Evolutionary conservation across 305 asterid species (phyloP).

Genomic region (Solanum hybrid): DNA sequence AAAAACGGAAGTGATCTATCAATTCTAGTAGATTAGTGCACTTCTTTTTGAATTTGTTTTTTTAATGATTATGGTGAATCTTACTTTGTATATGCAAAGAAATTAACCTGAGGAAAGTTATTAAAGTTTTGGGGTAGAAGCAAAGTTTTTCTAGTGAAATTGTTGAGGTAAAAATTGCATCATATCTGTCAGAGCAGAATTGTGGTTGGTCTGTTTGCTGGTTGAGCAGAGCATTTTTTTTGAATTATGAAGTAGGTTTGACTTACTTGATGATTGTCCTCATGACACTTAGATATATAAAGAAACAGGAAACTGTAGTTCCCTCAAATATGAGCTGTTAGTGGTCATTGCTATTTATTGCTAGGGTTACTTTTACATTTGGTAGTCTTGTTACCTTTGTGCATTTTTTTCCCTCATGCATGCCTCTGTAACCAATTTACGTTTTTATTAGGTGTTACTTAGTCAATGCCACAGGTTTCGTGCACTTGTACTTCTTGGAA

Average conservation of each 20-base stretch:
- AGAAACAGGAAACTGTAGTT: not conserved
- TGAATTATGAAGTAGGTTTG: not conserved
- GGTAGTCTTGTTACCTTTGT: not conserved
- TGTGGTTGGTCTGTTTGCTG: not conserved
- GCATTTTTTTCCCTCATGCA: not conserved
- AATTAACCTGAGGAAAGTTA: not conserved
- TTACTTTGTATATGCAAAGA: not conserved
- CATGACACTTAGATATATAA: not conserved
- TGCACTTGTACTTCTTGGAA: slow-evolving; percentile 96
- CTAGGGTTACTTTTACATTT: not conserved
- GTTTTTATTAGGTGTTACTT: slow-evolving; percentile 64
- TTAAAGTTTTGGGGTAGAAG: not conserved
- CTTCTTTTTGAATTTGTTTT: not conserved
- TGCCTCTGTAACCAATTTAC: not conserved
- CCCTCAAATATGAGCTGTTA: not conserved
- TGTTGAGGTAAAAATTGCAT: not conserved
- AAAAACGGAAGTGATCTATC: not conserved
- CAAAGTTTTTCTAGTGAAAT: not conserved
- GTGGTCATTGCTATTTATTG: not conserved
- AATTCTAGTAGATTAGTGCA: not conserved
- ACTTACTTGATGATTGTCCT: not conserved
- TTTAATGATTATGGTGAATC: not conserved
- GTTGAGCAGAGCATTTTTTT: not conserved
- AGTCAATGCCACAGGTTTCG: slow-evolving; percentile 99
- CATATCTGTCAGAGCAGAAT: not conserved